Evolutionary conservation across 164 flowering plant species (phyloP), one percentile per base, ranked within the genome.

Genomic region (Dillenia turbinata): DNA sequence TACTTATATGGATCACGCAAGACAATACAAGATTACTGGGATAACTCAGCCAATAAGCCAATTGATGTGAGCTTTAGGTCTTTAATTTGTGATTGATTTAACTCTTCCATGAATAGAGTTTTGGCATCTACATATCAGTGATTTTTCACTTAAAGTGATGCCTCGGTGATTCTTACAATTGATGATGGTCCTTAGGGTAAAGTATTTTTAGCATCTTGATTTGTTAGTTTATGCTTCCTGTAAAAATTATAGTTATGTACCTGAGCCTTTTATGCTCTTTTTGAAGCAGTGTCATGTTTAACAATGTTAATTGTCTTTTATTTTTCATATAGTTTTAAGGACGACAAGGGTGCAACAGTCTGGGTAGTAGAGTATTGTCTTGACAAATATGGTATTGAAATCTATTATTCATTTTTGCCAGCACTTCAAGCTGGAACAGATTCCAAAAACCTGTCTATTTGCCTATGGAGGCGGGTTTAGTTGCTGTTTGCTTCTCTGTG

Each of bases 371-470:
- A 71, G 12, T 80, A 80, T 53, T 80, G 71, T 26, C 8, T 5
- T 11, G 67, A 71, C 33, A 71, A 49, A 46, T 75, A 80, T 14
- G 10, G 17, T 8, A 22, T 66, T 44, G 5, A 1, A 16, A 70
- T 80, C 2, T 17, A 12, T 5, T 50, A 52, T 52, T 17, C 44
- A 8, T 7, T 19, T n/a, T 69, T 63, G 76, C 84, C 84, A 0
- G 55, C 66, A 1, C 69, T 80, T 24, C 73, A 68, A 62, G 64
- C 61, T 47, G 81, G 84, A 12, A 73, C 48, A 67, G 73, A 64
- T 15, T n/a, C 58, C 5, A 71, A 24, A 24, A 19, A 51, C 78
- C 79, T 9, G 49, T 44, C 9, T 77, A 75, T 57, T 56, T 73
- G 6, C 70, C 63, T 1, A 77, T 77, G 72, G 80, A 77, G 77